Conservation (phyloP, 2,329 filamentous ascomycete genomes). For the Claviceps maximensis region DNA sequence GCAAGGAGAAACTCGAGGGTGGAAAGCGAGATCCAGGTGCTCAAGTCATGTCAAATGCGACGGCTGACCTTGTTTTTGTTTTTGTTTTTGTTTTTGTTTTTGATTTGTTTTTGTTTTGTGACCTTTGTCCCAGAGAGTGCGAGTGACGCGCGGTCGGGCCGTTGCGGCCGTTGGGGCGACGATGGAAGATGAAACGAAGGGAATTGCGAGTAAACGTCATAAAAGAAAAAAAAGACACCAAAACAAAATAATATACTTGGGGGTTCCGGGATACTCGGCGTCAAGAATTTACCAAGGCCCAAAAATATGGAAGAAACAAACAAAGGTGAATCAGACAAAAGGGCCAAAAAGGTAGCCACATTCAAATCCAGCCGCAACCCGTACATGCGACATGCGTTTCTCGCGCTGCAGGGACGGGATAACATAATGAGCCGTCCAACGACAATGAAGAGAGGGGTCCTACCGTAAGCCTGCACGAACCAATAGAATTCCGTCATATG, state of each 20-base stretch:
- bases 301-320: background rate
- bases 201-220: background rate
- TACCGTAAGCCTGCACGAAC: background rate
- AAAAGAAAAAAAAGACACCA: background rate
- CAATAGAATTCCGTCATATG: background rate
- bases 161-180: background rate
- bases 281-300: no score
- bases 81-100: no score
- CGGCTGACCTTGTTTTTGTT: background rate
- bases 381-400: background rate
- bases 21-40: background rate
- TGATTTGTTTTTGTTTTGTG: no score
- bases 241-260: no score
- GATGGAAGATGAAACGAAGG: background rate
- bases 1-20: background rate
- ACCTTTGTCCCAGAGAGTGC: background rate
- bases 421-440: background rate
- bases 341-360: no score
- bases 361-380: background rate
- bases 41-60: slow-evolving; percentile 3
- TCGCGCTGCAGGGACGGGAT: background rate
- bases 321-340: background rate
- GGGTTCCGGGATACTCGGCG: no score
- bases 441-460: background rate
- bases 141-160: background rate